These are phyloP conservation scores for Linnemannia hyalina DNA, from an alignment of 192 early-diverging fungal genomes.

Conservation along the genomic window DNA sequence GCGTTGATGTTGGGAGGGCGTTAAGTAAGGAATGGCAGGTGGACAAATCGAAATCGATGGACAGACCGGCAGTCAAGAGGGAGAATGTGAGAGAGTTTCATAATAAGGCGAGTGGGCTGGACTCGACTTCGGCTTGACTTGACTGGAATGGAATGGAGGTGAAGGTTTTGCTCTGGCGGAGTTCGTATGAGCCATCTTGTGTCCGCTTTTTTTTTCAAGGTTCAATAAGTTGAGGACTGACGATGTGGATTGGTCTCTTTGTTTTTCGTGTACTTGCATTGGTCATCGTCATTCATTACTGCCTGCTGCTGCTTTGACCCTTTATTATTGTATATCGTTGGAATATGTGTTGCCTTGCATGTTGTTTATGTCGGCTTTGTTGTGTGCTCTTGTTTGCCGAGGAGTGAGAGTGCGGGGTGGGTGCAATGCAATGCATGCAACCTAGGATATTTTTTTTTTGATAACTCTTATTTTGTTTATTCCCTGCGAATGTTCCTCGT, in stretches of 20 bases:
- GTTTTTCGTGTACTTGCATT: neutral
- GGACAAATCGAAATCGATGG: too few species aligned
- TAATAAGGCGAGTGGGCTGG: neutral
- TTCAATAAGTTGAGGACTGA: neutral
- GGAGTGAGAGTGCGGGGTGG: neutral
- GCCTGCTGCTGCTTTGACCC: neutral
- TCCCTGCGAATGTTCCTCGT: neutral
- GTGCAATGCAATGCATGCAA: slow-evolving; percentile 2
- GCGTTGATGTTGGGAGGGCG: too few species aligned
- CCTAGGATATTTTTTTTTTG: neutral
- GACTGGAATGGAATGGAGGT: neutral
- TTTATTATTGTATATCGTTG: neutral
- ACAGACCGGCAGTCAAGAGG: neutral
- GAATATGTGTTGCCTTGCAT: neutral
- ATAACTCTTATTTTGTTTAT: too few species aligned
- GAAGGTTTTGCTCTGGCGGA: neutral
- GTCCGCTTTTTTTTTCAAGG: neutral
- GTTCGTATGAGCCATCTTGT: neutral
- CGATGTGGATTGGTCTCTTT: neutral
- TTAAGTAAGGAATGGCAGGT: too few species aligned
- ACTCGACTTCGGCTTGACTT: neutral
- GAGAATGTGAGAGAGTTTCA: neutral
- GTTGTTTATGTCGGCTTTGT: neutral
- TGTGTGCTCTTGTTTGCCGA: too few species aligned
- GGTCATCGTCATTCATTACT: neutral